These are phyloP conservation scores for Pseudohalonectria lignicola DNA, from an alignment of 2,329 filamentous ascomycete species.

Conservation along the genomic window DNA sequence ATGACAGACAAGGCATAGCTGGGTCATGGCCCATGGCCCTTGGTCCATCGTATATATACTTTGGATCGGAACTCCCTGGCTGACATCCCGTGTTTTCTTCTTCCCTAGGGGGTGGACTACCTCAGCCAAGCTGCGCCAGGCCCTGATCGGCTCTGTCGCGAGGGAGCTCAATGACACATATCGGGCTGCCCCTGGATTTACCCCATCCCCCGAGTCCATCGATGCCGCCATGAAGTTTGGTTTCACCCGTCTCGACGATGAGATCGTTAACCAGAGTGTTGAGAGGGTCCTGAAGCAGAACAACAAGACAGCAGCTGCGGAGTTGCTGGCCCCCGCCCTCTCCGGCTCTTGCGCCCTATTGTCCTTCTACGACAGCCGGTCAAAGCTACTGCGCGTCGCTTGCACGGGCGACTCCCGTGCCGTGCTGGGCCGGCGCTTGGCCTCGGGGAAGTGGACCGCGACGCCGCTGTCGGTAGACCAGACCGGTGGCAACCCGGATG, in stretches of 20 bases:
- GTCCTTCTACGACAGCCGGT: constrained; percentile 87
- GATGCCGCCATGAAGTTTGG: constrained; percentile 87
- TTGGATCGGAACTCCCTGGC: constrained; percentile 4
- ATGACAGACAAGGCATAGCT: too few species aligned
- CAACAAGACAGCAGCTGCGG: constrained; percentile 82
- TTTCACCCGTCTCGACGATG: constrained; percentile 79
- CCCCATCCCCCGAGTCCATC: constrained; percentile 68
- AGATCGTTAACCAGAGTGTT: constrained; percentile 89
- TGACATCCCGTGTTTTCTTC: not conserved
- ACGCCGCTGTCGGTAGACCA: constrained; percentile 86
- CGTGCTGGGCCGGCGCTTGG: constrained; percentile 70
- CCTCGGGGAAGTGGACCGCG: constrained; percentile 83
- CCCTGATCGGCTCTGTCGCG: constrained; percentile 84
- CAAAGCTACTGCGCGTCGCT: constrained; percentile 82
- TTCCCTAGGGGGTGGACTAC: constrained; percentile 81
- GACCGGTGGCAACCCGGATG: constrained; percentile 79
- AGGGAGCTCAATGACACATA: constrained; percentile 89
- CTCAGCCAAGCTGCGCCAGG: constrained; percentile 87
- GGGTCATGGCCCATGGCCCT: too few species aligned
- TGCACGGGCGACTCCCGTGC: constrained; percentile 96
- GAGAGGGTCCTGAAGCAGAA: constrained; percentile 82
- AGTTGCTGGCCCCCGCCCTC: constrained; percentile 81
- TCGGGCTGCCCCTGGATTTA: constrained; percentile 52
- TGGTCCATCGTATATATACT: too few species aligned
- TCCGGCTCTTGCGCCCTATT: constrained; percentile 96